phyloP scores from a whole-genome alignment of 176 grass and related monocot genomes.

The Coix lacrymajobi region DNA sequence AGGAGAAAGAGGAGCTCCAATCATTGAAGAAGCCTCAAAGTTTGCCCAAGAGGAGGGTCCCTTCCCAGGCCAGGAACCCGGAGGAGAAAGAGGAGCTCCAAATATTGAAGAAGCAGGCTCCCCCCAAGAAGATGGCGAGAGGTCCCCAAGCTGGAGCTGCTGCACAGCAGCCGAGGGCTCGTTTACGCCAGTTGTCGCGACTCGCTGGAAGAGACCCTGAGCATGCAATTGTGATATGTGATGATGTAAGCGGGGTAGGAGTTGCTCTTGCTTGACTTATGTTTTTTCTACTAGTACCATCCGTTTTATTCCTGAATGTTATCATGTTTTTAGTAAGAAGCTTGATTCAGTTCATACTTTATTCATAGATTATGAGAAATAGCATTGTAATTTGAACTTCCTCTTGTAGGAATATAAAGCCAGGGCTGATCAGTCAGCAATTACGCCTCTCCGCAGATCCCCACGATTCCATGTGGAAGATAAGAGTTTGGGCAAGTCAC shows the following conservation, averaged over 20 bases:
- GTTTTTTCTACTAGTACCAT: background rate
- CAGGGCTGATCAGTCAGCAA: background rate
- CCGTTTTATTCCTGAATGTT: background rate
- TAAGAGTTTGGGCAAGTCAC: background rate
- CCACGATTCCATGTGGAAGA: background rate
- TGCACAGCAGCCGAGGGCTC: too few relatives aligned
- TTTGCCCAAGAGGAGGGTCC: too few relatives aligned
- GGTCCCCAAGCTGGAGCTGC: too few relatives aligned
- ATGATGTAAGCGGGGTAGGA: slow-evolving; percentile 3
- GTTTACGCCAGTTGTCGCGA: too few relatives aligned
- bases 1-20: too few relatives aligned
- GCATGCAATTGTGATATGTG: slow-evolving; percentile 5
- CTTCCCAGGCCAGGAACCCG: too few relatives aligned
- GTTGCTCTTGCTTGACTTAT: background rate
- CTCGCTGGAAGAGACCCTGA: background rate
- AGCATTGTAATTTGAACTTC: background rate
- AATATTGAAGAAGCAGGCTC: too few relatives aligned
- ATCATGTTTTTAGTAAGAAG: background rate
- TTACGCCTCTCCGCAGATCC: slow-evolving; percentile 25
- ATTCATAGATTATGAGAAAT: background rate
- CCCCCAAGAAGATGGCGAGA: too few relatives aligned
- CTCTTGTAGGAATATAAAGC: slow-evolving; percentile 19
- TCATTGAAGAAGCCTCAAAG: too few relatives aligned
- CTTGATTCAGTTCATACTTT: background rate
- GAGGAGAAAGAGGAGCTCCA: too few relatives aligned